Conservation (phyloP, 257 asterid genomes). For the Orobanche coerulescens region DNA sequence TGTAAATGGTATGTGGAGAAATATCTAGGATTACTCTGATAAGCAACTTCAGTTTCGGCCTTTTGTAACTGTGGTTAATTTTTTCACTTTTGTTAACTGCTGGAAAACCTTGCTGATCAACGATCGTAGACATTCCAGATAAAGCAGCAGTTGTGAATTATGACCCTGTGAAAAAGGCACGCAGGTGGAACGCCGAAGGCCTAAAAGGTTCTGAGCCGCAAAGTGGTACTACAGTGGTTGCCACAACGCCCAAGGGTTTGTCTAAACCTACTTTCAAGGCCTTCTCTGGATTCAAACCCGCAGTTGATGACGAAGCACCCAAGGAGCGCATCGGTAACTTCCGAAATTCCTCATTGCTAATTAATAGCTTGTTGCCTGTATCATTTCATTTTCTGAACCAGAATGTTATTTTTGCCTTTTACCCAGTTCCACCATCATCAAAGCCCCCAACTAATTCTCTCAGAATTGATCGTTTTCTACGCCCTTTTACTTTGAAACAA, state of each 20-base stretch:
- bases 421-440: conserved; percentile 68
- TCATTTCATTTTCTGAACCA: conserved; percentile 15
- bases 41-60: neutral
- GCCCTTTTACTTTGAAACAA: conserved; percentile 84
- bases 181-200: conserved; percentile 58
- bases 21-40: neutral
- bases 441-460: conserved; percentile 61
- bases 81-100: neutral
- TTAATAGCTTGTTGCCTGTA: conserved; percentile 1
- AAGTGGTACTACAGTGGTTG: conserved; percentile 28
- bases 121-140: conserved; percentile 33
- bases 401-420: conserved; percentile 10
- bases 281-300: conserved; percentile 35
- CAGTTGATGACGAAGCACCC: conserved; percentile 39
- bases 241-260: conserved; percentile 39
- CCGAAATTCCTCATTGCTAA: neutral
- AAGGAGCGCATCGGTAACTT: conserved; percentile 74
- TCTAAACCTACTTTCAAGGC: conserved; percentile 40
- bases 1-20: neutral
- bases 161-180: conserved; percentile 58
- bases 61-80: neutral
- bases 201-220: conserved; percentile 39
- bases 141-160: conserved; percentile 36
- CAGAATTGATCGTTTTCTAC: conserved; percentile 71
- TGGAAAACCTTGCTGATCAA: neutral